These are phyloP conservation scores for Gloeophyllum trabeum DNA, from an alignment of 768 basidiomycete genomes.

Conservation along the genomic window DNA sequence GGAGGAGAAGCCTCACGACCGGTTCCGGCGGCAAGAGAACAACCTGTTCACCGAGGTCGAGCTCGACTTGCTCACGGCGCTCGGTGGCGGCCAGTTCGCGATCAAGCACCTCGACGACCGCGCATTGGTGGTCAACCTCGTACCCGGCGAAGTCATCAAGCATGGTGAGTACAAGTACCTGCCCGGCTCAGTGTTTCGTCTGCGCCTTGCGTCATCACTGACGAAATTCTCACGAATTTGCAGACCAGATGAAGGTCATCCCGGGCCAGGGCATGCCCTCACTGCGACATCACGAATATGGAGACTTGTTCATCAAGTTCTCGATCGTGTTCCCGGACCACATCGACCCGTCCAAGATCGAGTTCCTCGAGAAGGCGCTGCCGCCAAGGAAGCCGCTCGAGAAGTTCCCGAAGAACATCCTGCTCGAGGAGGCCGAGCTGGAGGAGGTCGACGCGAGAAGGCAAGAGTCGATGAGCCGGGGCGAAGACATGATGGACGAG, in stretches of 20 bases:
- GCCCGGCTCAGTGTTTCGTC: constrained; percentile 7
- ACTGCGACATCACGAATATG: constrained; percentile 92
- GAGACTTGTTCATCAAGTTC: constrained; percentile 85
- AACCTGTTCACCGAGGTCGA: constrained; percentile 83
- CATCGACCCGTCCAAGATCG: constrained; percentile 56
- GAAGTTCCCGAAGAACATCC: constrained; percentile 52
- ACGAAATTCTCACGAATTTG: constrained; percentile 1
- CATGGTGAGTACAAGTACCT: no score
- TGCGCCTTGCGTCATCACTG: not conserved
- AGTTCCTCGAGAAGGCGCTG: constrained; percentile 74
- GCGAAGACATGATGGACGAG: constrained; percentile 87
- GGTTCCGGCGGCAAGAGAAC: constrained; percentile 82
- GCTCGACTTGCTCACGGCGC: constrained; percentile 85
- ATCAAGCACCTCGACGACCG: constrained; percentile 94
- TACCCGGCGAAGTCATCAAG: constrained; percentile 87
- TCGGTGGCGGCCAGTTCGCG: constrained; percentile 83
- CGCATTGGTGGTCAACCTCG: constrained; percentile 70
- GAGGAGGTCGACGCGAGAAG: constrained; percentile 69
- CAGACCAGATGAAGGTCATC: constrained; percentile 86
- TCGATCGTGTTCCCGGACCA: constrained; percentile 82
- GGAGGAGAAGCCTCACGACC: constrained; percentile 86
- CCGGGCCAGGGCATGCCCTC: constrained; percentile 98
- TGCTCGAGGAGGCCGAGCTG: constrained; percentile 78
- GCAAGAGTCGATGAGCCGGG: constrained; percentile 33
- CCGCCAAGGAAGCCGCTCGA: constrained; percentile 63